These are phyloP conservation scores for Macrolepiota albuminosa DNA, from an alignment of 768 basidiomycete species.

Conservation along the genomic window DNA sequence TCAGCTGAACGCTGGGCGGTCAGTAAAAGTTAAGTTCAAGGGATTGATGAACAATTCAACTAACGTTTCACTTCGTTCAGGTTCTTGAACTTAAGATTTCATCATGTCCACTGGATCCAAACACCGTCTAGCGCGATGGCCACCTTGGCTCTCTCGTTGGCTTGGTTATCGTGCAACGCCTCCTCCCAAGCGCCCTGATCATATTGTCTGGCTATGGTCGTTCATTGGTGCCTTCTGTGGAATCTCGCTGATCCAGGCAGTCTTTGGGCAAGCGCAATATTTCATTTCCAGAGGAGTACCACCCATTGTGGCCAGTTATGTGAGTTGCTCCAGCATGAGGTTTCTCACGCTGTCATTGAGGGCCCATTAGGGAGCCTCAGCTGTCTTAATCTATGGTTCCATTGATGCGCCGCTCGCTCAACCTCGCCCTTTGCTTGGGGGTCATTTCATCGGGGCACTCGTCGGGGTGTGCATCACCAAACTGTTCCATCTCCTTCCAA, in stretches of 20 bases:
- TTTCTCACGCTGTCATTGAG: background rate
- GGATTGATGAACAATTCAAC: background rate
- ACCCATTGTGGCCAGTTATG: slow-evolving; percentile 43
- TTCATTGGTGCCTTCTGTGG: slow-evolving; percentile 49
- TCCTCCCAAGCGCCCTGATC: slow-evolving; percentile 25
- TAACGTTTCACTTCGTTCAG: background rate
- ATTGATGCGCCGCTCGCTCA: slow-evolving; percentile 51
- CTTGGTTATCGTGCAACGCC: slow-evolving; percentile 37
- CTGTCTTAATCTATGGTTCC: slow-evolving; percentile 49
- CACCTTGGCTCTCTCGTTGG: slow-evolving; percentile 36
- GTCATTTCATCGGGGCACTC: slow-evolving; percentile 47
- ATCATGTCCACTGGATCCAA: background rate
- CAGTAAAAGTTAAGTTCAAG: background rate
- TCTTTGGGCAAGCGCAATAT: slow-evolving; percentile 43
- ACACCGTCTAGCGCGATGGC: slow-evolving; percentile 29
- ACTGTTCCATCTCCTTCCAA: slow-evolving; percentile 40
- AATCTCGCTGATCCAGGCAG: slow-evolving; percentile 43
- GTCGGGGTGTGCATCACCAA: slow-evolving; percentile 48
- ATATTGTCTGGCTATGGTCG: slow-evolving; percentile 45
- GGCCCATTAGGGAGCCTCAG: slow-evolving; percentile 47
- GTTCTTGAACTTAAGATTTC: background rate
- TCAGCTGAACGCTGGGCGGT: background rate
- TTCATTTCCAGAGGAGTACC: slow-evolving; percentile 43
- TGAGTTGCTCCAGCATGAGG: slow-evolving; percentile 20
- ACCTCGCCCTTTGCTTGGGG: slow-evolving; percentile 45